Conservation (phyloP, 768 basidiomycete species). For the Psilocybe tampanensis region DNA sequence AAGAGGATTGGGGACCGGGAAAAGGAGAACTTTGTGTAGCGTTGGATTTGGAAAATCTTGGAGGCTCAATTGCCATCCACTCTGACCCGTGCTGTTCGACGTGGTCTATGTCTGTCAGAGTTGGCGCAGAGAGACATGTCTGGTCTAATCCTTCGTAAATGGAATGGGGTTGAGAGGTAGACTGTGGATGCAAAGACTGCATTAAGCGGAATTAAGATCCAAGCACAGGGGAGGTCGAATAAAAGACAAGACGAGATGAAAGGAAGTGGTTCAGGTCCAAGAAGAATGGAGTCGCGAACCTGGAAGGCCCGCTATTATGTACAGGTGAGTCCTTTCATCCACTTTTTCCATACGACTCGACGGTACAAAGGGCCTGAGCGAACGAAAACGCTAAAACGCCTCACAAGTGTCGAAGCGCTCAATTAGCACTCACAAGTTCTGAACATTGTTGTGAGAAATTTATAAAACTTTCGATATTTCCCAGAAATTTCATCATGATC, state of each 20-base stretch:
- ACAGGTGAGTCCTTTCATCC: not conserved
- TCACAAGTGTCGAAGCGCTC: too few relatives aligned
- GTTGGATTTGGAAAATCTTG: not conserved
- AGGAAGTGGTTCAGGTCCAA: slow-evolving; percentile 1
- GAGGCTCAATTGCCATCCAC: slow-evolving; percentile 16
- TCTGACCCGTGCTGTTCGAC: not conserved
- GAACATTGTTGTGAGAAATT: too few relatives aligned
- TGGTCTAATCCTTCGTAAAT: not conserved
- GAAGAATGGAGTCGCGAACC: not conserved
- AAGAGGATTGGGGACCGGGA: not conserved
- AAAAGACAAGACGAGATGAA: not conserved
- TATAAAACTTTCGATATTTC: too few relatives aligned
- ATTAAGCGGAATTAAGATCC: not conserved
- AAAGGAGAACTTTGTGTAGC: not conserved
- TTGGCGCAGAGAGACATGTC: not conserved
- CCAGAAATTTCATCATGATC: not conserved
- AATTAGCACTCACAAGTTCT: not conserved
- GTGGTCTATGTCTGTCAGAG: not conserved
- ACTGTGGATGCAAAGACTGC: not conserved
- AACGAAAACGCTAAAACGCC: too few relatives aligned
- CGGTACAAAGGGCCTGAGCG: not conserved
- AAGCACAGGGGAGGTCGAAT: not conserved
- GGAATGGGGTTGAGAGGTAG: not conserved
- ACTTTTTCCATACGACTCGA: not conserved
- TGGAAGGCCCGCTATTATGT: too few relatives aligned